Evolutionary conservation across 179 eudicot species (phyloP), one percentile per base, ranked within the genome.

Genomic region (Nepenthes alata): DNA sequence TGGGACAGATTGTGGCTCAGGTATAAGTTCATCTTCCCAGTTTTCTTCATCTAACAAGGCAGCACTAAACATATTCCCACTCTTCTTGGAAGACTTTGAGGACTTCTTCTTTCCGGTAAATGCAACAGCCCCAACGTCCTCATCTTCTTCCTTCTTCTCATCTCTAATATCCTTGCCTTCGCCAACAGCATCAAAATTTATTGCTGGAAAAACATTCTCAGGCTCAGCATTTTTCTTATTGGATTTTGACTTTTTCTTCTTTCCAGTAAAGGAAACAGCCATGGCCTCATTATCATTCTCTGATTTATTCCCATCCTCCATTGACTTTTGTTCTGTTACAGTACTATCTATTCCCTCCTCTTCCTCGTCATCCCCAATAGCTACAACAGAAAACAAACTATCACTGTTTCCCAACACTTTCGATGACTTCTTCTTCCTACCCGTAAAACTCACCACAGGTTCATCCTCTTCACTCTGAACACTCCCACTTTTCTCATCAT

Each of bases 381-480:
- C 74, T 14, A 13, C 4, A n/a, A n/a, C 57, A 59, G 69, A 60
- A 49, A 68, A 70, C 69, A 65, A 47, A 44, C n/a, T 47, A 57
- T 62, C 68, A 67, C 83, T 65, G 60, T 75, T 79, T 47, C 77
- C 77, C 0, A 75, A 72, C 3, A 59, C 75, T 67, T 78, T 83
- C 11, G 88, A 77, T 0, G 84, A 53, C 76, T 83, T 83, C 76
- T 83, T 83, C 70, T 85, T 85, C 80, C 72, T 81, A 60, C 84
- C 84, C 3, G 72, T 66, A 60, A 81, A 78, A 66, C 75, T 64
- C 41, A 62, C 64, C 35, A 68, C 70, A 64, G 70, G 67, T 36
- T 58, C 72, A 55, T 73, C 86, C 8, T 81, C 85, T 12, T 68
- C 75, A 65, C 70, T 59, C 49, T 63, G 58, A 44, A 14, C 75